A percentile compares a stretch with the other conserved stretches of the same genome.
These are phyloP conservation scores for Sphaerosporella brunnea DNA, from an alignment of 495 filamentous ascomycete genomes.

Conservation along the genomic window DNA sequence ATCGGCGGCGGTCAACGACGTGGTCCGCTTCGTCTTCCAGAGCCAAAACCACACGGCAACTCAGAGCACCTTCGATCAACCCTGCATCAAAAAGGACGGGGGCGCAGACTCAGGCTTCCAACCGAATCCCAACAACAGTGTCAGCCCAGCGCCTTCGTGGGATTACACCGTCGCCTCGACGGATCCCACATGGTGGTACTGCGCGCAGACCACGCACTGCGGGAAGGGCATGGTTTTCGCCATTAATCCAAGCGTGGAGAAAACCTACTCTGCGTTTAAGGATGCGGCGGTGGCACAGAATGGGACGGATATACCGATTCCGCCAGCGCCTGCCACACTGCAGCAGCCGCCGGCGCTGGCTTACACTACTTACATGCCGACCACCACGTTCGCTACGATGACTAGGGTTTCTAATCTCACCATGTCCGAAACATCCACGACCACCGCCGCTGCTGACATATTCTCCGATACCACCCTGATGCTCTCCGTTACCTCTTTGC, in stretches of 20 bases:
- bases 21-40: constrained; percentile 55
- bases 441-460: background rate
- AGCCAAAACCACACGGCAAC: constrained; percentile 52
- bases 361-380: background rate
- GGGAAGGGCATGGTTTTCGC: constrained; percentile 60
- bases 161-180: constrained; percentile 14
- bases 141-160: constrained; percentile 18
- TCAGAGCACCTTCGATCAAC: constrained; percentile 49
- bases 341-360: background rate
- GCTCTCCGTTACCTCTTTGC: too few relatives aligned
- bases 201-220: constrained; percentile 33
- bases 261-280: constrained; percentile 32
- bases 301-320: background rate
- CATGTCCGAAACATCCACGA: background rate
- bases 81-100: constrained; percentile 40
- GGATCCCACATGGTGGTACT: constrained; percentile 41
- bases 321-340: background rate
- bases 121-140: constrained; percentile 45
- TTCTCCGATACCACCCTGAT: too few relatives aligned
- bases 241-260: constrained; percentile 50
- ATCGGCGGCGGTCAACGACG: constrained; percentile 40
- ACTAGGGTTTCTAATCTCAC: background rate
- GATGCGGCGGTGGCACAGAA: background rate
- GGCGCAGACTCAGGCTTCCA: constrained; percentile 53
- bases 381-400: background rate